Evolutionary conservation across 1,284 basidiomycete genomes (phyloP), one percentile per base, ranked within the genome.

Genomic region (Malassezia restricta): DNA sequence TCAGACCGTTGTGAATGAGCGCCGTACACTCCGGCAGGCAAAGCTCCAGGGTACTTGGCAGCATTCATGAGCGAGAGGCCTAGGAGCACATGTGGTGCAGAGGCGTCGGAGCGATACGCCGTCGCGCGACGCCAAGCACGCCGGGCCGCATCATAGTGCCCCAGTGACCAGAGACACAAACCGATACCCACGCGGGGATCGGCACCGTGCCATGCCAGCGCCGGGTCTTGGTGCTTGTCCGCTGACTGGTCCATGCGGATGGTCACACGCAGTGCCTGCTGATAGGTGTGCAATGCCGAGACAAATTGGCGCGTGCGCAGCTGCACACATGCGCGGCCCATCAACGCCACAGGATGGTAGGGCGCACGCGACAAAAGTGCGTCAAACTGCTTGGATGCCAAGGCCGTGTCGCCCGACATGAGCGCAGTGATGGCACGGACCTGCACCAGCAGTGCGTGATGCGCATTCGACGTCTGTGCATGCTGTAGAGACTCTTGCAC

Each of bases 171-270:
- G 27, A 71, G 63, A 40, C 64, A 68, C 47, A 73, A 62, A 32
- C 70, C 70, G 30, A 73, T 63, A 8, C 70, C 70, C 24, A 73
- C 55, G 20, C 70, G 64, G 20, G 70, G 61, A 40, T 73, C 70
- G 17, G 70, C 66, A 5, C 70, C 68, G 7, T 50, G 46, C 67
- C 61, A 62, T 12, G 53, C 51, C 27, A 61, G 49, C 6, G 32
- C 46, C 43, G 55, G 40, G 11, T 56, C 57, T 20, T 60, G 40
- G 24, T 55, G 55, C 12, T 39, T 53, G 1, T 56, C 54, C 39
- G 63, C 64, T 14, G 52, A 54, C 17, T 58, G 43, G 42, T 65
- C 54, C 24, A 64, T 56, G 14, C 60, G 46, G 7, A 71, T 42
- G 24, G 53, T 59, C 45, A 68, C 46, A 33, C 56, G 53, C 43